Base-by-base conservation (phyloP, 2,329 filamentous ascomycete genomes). In the Ilyonectria destructans region DNA sequence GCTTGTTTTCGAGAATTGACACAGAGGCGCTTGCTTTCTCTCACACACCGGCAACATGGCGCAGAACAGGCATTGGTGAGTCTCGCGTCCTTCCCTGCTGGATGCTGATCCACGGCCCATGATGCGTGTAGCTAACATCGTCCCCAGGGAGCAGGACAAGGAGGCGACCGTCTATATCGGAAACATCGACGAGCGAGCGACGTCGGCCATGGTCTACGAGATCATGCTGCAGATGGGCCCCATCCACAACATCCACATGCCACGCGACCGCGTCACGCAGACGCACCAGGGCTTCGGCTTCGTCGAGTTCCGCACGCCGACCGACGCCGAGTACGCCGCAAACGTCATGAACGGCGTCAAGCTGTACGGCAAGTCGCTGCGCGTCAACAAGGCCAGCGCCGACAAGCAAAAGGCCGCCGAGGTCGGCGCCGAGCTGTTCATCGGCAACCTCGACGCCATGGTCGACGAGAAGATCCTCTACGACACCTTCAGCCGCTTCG, bases 231-330 rank as follows among this genome's bases (percentile, higher is more conserved):
- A 99, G 85, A 95, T 95, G 80, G 96, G 96, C 62, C 95, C 96
- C 75, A 97, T 99, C 77, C 94, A 97, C 79, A 98, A 98, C 83
- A 96, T 99, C 71, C 96, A 99, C 84, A 91, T 99, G 79, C 96
- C 96, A 63, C 97, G 98, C 86, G 96, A 99, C 82, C 94, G 96
- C 81, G 96, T 99, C 75, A 98, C 96, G 54, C 95, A 98, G 79
- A 92, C 92, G 65, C 96, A 99, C 82, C 96, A 98, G 83, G 96
- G 96, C 75, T 99, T 98, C 86, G 96, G 96, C 77, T 99, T 99
- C 83, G 96, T 99, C 82, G 96, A 99, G 83, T 99, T 98, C 82
- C 96, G 95, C 79, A 95, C 93, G 74, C 95, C 97, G 80, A 91
- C 95, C 78, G 96, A 98, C 82, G 96, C 96, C 76, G 96, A 98